Conservation (phyloP, 306 rosid genomes). For the Vigna radiata region DNA sequence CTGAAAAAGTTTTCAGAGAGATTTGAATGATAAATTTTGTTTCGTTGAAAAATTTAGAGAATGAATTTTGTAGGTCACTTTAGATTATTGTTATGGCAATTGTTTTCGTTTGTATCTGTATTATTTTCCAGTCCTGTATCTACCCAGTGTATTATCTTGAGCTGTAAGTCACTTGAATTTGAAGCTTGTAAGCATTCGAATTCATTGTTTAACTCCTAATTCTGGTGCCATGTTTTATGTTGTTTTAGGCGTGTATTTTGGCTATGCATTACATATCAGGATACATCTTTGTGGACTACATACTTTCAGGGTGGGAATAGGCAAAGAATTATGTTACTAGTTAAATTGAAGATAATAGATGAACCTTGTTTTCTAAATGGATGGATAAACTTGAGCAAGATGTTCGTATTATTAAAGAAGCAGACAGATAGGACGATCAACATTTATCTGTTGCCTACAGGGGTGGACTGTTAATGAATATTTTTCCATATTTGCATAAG, state of each 20-base stretch:
- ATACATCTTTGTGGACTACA: background rate
- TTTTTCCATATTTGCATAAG: background rate
- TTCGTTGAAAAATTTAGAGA: conserved; percentile 17
- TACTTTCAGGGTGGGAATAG: background rate
- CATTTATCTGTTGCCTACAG: background rate
- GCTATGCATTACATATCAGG: background rate
- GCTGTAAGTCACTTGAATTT: conserved; percentile 11
- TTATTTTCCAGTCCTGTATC: conserved; percentile 42
- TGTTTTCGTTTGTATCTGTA: conserved; percentile 28
- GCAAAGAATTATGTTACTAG: background rate
- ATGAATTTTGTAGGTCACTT: conserved; percentile 44
- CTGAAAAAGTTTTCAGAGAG: conserved; percentile 82
- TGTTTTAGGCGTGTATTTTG: background rate
- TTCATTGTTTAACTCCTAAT: background rate
- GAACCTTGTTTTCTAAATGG: background rate
- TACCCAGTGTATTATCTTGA: conserved; percentile 22
- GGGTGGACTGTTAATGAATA: background rate
- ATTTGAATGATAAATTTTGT: conserved; percentile 52
- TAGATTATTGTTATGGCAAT: conserved; percentile 37
- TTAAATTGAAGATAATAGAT: background rate
- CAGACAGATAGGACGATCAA: background rate
- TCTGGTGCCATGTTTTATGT: conserved; percentile 14
- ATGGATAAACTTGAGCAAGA: background rate
- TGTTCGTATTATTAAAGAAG: background rate
- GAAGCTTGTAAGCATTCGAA: conserved; percentile 33